phyloP scores from a whole-genome alignment of 768 basidiomycete species.

The Boletus huronensis region DNA sequence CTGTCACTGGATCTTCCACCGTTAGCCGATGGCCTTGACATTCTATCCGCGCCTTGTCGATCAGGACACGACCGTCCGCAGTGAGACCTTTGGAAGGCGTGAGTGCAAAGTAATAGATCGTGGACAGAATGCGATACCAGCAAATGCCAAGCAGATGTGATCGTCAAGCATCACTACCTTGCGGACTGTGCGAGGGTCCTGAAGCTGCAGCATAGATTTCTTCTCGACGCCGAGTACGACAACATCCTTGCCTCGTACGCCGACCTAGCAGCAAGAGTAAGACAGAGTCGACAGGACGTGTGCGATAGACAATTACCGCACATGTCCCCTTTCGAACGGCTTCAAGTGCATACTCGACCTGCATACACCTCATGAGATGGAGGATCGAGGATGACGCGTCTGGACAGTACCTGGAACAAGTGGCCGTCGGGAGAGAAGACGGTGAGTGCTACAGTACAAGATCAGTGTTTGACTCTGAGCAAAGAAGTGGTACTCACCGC shows the following conservation, averaged over 20 bases:
- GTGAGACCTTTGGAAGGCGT: conserved; percentile 67
- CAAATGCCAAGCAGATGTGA: conserved; percentile 95
- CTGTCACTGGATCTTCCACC: conserved; percentile 96
- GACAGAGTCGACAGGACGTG: not conserved
- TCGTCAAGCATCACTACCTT: conserved; percentile 99
- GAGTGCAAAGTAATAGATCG: conserved; percentile 8
- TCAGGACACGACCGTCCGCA: conserved; percentile 95
- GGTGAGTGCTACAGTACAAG: conserved; percentile 69
- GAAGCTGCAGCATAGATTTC: conserved; percentile 95
- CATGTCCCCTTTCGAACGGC: conserved; percentile 97
- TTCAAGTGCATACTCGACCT: conserved; percentile 99
- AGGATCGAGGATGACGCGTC: conserved; percentile 26
- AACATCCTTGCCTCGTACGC: conserved; percentile 90
- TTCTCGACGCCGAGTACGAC: conserved; percentile 98
- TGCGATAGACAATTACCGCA: conserved; percentile 57
- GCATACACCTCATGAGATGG: conserved; percentile 22
- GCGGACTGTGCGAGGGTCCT: conserved; percentile 95
- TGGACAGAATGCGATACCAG: conserved; percentile 55
- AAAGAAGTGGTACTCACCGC: conserved; percentile 57
- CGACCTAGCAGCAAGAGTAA: conserved; percentile 57
- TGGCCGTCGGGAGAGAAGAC: conserved; percentile 99
- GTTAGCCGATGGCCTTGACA: conserved; percentile 96
- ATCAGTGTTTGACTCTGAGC: not conserved
- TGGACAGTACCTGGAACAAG: conserved; percentile 78
- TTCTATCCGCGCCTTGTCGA: conserved; percentile 97